Conservation (phyloP, 2,329 filamentous ascomycete genomes). For the Ophiostoma populinum region DNA sequence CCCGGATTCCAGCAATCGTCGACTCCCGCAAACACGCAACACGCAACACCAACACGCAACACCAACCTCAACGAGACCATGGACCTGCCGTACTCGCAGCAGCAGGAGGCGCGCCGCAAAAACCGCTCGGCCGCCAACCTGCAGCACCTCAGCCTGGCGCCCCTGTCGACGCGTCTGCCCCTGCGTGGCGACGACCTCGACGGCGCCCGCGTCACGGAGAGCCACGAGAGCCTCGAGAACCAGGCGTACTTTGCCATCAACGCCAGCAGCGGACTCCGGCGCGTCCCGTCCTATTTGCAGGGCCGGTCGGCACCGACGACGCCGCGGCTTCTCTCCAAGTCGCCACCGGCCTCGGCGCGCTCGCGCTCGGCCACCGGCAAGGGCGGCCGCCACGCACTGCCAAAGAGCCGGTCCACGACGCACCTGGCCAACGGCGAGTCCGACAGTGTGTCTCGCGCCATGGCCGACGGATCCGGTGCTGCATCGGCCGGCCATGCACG, state of each 20-base stretch:
- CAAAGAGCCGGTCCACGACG: conserved; percentile 47
- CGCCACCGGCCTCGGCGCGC: conserved; percentile 31
- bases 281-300: conserved; percentile 37
- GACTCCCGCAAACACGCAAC: no score
- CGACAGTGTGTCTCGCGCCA: no score
- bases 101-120: conserved; percentile 39
- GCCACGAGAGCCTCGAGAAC: no score
- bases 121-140: conserved; percentile 41
- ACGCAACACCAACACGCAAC: not conserved
- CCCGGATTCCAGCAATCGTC: no score
- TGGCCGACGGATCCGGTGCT: conserved; percentile 5
- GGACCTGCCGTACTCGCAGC: conserved; percentile 45
- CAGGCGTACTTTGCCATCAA: conserved; percentile 14
- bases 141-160: conserved; percentile 44
- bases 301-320: conserved; percentile 47
- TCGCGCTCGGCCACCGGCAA: conserved; percentile 21
- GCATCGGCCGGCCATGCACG: not conserved
- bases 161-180: conserved; percentile 43
- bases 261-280: conserved; percentile 16
- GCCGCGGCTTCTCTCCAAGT: conserved; percentile 42
- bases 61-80: no score
- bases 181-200: conserved; percentile 29
- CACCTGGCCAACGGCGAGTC: conserved; percentile 26
- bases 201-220: conserved; percentile 10
- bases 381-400: conserved; percentile 16